These are phyloP conservation scores for Vachellia collinsii DNA, from an alignment of 306 rosid species.

Conservation along the genomic window DNA sequence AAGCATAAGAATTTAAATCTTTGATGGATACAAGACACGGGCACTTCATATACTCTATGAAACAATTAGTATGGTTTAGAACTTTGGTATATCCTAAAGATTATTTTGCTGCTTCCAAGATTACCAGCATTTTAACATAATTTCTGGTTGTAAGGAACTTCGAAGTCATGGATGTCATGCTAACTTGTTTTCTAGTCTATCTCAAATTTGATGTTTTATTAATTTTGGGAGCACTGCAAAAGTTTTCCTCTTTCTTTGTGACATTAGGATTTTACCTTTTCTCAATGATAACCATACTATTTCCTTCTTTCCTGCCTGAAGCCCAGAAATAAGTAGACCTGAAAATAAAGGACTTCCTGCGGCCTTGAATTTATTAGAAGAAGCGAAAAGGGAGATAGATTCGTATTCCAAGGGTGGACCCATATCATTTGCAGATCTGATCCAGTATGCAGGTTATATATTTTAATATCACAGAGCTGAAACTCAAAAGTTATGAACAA, in stretches of 20 bases:
- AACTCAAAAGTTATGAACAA: slow-evolving; percentile 19
- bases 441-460: slow-evolving; percentile 74
- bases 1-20: slow-evolving; percentile 27
- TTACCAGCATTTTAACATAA: background rate
- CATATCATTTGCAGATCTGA: slow-evolving; percentile 84
- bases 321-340: slow-evolving; percentile 95
- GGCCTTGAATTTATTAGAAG: slow-evolving; percentile 77
- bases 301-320: slow-evolving; percentile 52
- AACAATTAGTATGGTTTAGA: background rate
- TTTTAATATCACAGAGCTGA: slow-evolving; percentile 32
- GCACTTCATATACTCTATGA: slow-evolving; percentile 9
- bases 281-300: slow-evolving; percentile 14
- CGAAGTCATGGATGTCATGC: background rate
- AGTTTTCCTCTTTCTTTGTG: slow-evolving; percentile 2
- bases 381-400: slow-evolving; percentile 92
- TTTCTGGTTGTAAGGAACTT: background rate
- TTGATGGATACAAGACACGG: background rate
- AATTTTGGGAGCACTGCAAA: background rate
- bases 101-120: slow-evolving; percentile 19
- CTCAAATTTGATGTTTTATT: slow-evolving; percentile 16
- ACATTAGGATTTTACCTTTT: slow-evolving; percentile 8
- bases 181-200: slow-evolving; percentile 15
- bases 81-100: background rate
- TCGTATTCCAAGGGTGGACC: slow-evolving; percentile 89
- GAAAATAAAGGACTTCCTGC: slow-evolving; percentile 78